A percentile compares a stretch with the other conserved stretches of the same genome.
These are phyloP conservation scores for Pugionium dolabratum DNA, from an alignment of 345 rosid species.

Conservation along the genomic window DNA sequence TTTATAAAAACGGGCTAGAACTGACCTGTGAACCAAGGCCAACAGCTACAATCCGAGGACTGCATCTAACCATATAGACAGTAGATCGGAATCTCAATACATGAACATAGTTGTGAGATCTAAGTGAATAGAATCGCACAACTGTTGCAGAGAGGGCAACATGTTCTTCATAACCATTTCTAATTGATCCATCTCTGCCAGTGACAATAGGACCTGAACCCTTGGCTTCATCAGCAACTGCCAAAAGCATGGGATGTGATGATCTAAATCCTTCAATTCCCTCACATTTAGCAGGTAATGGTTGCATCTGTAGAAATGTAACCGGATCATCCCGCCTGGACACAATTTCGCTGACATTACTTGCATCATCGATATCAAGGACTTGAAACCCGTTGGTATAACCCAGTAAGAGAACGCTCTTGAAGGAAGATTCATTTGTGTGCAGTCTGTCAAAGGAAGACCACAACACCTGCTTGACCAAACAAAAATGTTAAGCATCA, in stretches of 20 bases:
- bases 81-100: constrained; percentile 88
- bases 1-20: neutral
- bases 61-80: constrained; percentile 91
- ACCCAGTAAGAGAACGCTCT: constrained; percentile 78
- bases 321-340: constrained; percentile 87
- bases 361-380: constrained; percentile 81
- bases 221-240: constrained; percentile 83
- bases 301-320: constrained; percentile 86
- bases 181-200: constrained; percentile 61
- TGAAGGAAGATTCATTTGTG: constrained; percentile 58
- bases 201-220: constrained; percentile 42
- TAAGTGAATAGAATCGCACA: constrained; percentile 85
- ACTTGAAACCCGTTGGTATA: constrained; percentile 95
- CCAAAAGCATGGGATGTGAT: constrained; percentile 90
- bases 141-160: constrained; percentile 63
- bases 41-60: constrained; percentile 82
- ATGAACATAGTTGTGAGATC: constrained; percentile 87
- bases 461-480: constrained; percentile 76
- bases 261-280: constrained; percentile 76
- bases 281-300: constrained; percentile 68
- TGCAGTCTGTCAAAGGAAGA: constrained; percentile 80
- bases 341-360: constrained; percentile 71
- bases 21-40: constrained; percentile 91
- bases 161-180: constrained; percentile 60
- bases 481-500: constrained; percentile 5